These are phyloP conservation scores for Phalaenopsis hybrid DNA, from an alignment of 116 monocot genomes.

Conservation along the genomic window DNA sequence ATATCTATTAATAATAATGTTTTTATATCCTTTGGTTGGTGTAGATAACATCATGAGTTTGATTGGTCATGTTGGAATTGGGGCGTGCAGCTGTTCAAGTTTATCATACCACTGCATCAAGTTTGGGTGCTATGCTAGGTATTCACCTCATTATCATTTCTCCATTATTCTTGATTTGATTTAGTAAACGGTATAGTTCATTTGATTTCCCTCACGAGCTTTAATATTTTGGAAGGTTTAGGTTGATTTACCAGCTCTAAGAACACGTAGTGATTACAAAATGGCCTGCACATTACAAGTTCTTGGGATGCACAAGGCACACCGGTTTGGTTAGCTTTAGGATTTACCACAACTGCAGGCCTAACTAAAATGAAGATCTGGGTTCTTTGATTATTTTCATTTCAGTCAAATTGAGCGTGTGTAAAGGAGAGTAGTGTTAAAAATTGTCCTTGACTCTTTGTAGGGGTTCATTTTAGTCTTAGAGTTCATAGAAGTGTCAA, in stretches of 20 bases:
- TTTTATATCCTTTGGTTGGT: constrained; percentile 9
- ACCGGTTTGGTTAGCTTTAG: background rate
- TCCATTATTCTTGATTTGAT: background rate
- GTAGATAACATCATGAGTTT: constrained; percentile 56
- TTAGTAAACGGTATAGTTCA: background rate
- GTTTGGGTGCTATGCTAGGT: constrained; percentile 83
- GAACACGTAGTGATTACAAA: background rate
- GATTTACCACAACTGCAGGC: background rate
- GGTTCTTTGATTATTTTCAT: background rate
- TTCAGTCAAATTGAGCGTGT: background rate
- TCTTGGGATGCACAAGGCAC: background rate
- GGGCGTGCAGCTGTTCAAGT: constrained; percentile 18
- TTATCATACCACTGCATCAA: constrained; percentile 61
- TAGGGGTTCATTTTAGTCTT: too few species aligned
- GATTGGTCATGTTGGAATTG: constrained; percentile 31
- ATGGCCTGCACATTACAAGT: background rate
- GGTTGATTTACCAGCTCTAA: constrained; percentile 1
- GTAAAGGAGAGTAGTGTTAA: too few species aligned
- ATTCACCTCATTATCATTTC: constrained; percentile 2
- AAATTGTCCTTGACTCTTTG: too few species aligned
- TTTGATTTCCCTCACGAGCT: background rate
- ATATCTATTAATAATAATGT: background rate
- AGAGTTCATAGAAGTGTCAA: too few species aligned
- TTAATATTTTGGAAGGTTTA: background rate
- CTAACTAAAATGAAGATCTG: background rate